Conservation (phyloP, 1,284 basidiomycete genomes). For the Ganoderma lingzhi region DNA sequence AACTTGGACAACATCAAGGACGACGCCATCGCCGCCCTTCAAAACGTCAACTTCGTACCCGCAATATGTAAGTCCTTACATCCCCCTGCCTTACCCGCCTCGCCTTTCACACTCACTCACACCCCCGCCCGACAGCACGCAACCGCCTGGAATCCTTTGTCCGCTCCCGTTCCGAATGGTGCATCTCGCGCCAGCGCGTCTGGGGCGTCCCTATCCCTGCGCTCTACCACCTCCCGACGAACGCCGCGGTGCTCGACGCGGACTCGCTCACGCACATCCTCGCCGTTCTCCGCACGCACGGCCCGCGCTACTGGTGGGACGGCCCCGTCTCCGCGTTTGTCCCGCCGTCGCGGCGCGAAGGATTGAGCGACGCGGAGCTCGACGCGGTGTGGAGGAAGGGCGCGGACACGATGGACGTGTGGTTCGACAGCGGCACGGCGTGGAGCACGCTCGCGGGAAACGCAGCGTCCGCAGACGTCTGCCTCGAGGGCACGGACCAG, state of each 20-base stretch:
- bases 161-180: constrained; percentile 95
- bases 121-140: constrained; percentile 62
- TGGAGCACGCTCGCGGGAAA: constrained; percentile 81
- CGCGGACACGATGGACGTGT: constrained; percentile 97
- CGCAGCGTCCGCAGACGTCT: constrained; percentile 76
- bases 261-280: constrained; percentile 85
- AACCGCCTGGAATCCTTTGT: constrained; percentile 90
- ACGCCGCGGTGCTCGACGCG: constrained; percentile 72
- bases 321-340: constrained; percentile 88
- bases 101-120: constrained; percentile 6
- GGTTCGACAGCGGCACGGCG: constrained; percentile 98
- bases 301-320: constrained; percentile 92
- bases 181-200: constrained; percentile 96
- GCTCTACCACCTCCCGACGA: constrained; percentile 75
- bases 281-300: constrained; percentile 73
- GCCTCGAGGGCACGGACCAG: constrained; percentile 96
- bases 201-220: constrained; percentile 99
- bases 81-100: constrained; percentile 16
- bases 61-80: constrained; percentile 64
- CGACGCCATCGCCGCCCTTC: constrained; percentile 75
- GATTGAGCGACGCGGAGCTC: constrained; percentile 50
- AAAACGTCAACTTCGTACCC: constrained; percentile 84
- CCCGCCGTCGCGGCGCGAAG: constrained; percentile 58
- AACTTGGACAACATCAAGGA: constrained; percentile 88
- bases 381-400: constrained; percentile 74